A percentile compares a stretch with the other conserved stretches of the same genome.
phyloP scores from a whole-genome alignment of 140 eudicot species.

The Stevia rebaudiana region DNA sequence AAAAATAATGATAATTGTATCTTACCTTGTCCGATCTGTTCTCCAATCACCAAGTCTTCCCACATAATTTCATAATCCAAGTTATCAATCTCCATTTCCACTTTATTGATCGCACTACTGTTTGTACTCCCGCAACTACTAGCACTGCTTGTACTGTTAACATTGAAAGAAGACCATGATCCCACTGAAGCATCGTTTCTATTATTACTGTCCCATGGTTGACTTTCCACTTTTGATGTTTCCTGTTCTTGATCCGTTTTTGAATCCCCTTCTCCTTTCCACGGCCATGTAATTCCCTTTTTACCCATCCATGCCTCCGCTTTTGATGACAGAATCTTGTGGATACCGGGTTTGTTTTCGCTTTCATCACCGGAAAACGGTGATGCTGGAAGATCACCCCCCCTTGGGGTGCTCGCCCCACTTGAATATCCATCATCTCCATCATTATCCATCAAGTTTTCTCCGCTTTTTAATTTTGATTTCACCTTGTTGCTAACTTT shows the following conservation, averaged over 20 bases:
- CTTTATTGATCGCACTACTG: conserved; percentile 73
- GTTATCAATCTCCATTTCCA: conserved; percentile 63
- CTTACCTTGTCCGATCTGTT: conserved; percentile 97
- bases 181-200: conserved; percentile 73
- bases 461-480: conserved; percentile 63
- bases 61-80: conserved; percentile 88
- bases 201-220: conserved; percentile 38
- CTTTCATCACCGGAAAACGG: conserved; percentile 68
- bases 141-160: conserved; percentile 58
- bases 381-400: conserved; percentile 56
- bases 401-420: conserved; percentile 90
- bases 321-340: conserved; percentile 59
- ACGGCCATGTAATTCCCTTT: conserved; percentile 81
- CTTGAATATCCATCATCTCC: conserved; percentile 85
- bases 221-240: conserved; percentile 38
- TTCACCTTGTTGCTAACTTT: conserved; percentile 57
- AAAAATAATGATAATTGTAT: too few relatives aligned
- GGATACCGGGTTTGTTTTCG: conserved; percentile 69
- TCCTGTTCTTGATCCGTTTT: conserved; percentile 62
- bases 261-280: conserved; percentile 70
- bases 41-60: conserved; percentile 93
- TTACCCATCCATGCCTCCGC: conserved; percentile 94
- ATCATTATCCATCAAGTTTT: conserved; percentile 40
- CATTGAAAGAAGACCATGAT: conserved; percentile 70
- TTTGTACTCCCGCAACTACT: conserved; percentile 90